Conservation (phyloP, 768 basidiomycete species). For the Mycena indigotica region DNA sequence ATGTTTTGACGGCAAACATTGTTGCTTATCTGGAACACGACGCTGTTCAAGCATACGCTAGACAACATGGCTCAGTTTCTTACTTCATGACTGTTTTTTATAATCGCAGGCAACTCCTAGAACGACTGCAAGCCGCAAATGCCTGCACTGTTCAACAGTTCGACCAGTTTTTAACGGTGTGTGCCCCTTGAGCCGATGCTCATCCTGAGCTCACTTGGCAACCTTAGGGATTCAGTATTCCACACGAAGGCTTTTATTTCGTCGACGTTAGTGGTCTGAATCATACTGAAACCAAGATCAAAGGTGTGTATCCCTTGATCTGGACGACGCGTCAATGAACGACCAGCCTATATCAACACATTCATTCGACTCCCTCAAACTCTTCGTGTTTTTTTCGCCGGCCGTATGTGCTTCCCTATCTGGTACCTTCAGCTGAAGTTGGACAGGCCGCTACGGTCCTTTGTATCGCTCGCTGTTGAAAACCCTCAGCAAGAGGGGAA, state of each 20-base stretch:
- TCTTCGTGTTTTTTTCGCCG: conserved; percentile 70
- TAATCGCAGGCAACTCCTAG: conserved; percentile 60
- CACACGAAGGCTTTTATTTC: conserved; percentile 68
- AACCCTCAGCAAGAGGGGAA: background rate
- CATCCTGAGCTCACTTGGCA: no score
- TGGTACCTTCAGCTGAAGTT: conserved; percentile 1
- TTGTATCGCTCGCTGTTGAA: conserved; percentile 60
- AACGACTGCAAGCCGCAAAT: conserved; percentile 51
- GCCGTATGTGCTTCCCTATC: conserved; percentile 31
- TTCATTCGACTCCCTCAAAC: conserved; percentile 76
- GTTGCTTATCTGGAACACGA: conserved; percentile 68
- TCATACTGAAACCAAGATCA: conserved; percentile 69
- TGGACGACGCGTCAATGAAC: background rate
- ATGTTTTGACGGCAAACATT: conserved; percentile 66
- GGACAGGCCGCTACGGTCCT: conserved; percentile 56
- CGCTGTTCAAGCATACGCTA: conserved; percentile 43
- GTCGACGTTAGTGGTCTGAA: conserved; percentile 70
- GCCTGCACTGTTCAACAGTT: conserved; percentile 68
- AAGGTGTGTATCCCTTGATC: conserved; percentile 46
- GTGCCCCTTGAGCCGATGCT: conserved; percentile 21
- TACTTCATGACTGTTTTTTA: conserved; percentile 78
- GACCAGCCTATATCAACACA: conserved; percentile 67
- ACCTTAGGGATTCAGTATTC: conserved; percentile 67
- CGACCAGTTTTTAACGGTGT: conserved; percentile 62
- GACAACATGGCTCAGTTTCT: conserved; percentile 51